Evolutionary conservation across 2,329 filamentous ascomycete genomes (phyloP).

Genomic region (Pyrenochaeta sp.): DNA sequence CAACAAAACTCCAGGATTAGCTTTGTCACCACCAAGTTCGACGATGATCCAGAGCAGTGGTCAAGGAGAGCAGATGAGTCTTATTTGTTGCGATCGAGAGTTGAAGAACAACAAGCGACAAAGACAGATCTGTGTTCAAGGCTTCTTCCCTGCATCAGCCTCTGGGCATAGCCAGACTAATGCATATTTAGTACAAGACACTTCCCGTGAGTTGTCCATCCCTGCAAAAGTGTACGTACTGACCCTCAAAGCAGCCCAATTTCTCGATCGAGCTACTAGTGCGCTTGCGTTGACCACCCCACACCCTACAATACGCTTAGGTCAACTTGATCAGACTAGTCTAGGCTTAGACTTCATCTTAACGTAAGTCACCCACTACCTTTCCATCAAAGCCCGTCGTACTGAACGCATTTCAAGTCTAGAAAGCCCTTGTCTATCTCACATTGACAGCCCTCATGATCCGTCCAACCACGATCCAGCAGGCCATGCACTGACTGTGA

Average conservation of each 20-base stretch:
- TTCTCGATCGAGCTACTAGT: too few species aligned
- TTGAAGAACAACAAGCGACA: neutral
- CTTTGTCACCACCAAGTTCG: too few species aligned
- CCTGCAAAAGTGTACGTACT: too few species aligned
- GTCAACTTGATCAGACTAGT: conserved; percentile 21
- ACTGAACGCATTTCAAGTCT: conserved; percentile 26
- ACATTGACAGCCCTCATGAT: conserved; percentile 26
- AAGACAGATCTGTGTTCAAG: conserved; percentile 2
- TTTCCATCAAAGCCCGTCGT: neutral
- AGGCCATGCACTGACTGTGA: conserved; percentile 42
- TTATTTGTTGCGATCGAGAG: conserved; percentile 1
- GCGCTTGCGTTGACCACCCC: neutral
- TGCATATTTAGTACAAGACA: neutral
- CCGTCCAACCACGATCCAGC: conserved; percentile 12
- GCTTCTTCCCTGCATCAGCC: neutral
- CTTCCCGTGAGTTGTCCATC: neutral
- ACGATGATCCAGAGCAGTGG: neutral
- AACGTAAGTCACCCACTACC: conserved; percentile 27
- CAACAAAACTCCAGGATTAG: neutral
- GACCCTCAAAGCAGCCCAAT: too few species aligned
- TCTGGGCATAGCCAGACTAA: neutral
- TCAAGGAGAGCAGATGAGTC: conserved; percentile 1
- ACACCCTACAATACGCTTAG: conserved; percentile 9
- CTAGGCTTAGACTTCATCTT: conserved; percentile 45
- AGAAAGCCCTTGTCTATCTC: conserved; percentile 44